Evolutionary conservation across 768 basidiomycete species (phyloP).

Genomic region (Asterophora parasitica): DNA sequence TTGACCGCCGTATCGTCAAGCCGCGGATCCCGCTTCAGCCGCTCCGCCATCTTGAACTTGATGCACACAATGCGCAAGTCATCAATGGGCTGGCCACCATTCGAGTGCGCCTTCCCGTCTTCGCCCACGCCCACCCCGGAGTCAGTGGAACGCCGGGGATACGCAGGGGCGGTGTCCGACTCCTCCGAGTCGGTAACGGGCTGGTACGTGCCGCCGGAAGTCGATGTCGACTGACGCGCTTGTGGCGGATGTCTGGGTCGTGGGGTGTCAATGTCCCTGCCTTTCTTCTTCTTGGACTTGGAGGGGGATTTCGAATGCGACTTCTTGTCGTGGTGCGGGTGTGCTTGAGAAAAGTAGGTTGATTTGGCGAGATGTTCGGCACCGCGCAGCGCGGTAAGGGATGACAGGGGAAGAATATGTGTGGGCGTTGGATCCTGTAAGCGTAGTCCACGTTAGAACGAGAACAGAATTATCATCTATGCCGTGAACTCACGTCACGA

Average conservation of each 20-base stretch:
- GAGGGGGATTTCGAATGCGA: background rate
- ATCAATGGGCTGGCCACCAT: constrained; percentile 9
- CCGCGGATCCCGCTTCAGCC: constrained; percentile 2
- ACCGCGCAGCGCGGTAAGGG: constrained; percentile 40
- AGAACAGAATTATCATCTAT: background rate
- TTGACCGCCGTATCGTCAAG: background rate
- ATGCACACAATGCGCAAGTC: constrained; percentile 35
- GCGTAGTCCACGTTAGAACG: background rate
- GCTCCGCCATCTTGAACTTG: constrained; percentile 26
- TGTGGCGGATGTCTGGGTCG: background rate
- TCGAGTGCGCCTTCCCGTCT: background rate
- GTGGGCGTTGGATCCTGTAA: constrained; percentile 34
- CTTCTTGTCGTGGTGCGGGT: background rate
- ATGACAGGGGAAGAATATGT: constrained; percentile 34
- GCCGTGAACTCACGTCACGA: constrained; percentile 37
- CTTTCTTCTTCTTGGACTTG: background rate
- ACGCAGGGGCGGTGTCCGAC: background rate
- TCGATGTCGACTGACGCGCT: background rate
- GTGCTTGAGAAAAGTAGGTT: background rate
- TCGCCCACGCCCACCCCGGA: background rate
- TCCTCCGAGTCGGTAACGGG: constrained; percentile 1
- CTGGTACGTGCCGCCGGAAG: background rate
- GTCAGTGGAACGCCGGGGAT: background rate
- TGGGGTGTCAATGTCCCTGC: constrained; percentile 5
- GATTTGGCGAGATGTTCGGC: constrained; percentile 33